phyloP scores from a whole-genome alignment of 225 moss, liverwort and hornwort genomes.

The Polytrichum formosum region DNA sequence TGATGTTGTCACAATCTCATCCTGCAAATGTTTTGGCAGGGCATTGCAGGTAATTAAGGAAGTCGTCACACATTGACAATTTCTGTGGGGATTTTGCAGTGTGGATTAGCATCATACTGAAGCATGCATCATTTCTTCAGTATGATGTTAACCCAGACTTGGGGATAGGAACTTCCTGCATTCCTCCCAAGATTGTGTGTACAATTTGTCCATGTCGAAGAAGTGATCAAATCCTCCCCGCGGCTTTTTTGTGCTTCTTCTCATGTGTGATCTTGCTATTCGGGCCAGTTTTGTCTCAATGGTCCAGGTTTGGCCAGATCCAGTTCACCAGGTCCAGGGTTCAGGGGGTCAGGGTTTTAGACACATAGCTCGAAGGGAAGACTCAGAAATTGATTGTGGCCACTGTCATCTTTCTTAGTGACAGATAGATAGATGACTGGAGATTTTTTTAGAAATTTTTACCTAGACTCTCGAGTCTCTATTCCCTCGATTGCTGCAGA shows the following conservation, averaged over 20 bases:
- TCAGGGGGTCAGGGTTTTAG: no score
- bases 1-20: not conserved
- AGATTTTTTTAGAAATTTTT: not conserved
- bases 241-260: no score
- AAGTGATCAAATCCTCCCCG: no score
- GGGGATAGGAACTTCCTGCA: not conserved
- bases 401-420: conserved; percentile 2
- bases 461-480: no score
- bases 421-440: not conserved
- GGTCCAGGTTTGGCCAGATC: conserved; percentile 8
- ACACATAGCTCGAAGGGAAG: no score
- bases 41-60: not conserved
- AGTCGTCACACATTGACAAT: not conserved
- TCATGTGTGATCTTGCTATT: conserved; percentile 7
- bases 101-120: conserved; percentile 38
- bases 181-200: no score
- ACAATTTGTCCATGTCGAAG: no score
- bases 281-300: conserved; percentile 7
- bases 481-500: no score
- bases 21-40: not conserved
- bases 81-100: conserved; percentile 1
- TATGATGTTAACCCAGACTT: conserved; percentile 29
- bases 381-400: not conserved
- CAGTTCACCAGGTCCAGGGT: not conserved
- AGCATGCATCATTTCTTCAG: conserved; percentile 16